Evolutionary conservation across 2,329 filamentous ascomycete genomes (phyloP).

Genomic region (Alternaria brassicicola): DNA sequence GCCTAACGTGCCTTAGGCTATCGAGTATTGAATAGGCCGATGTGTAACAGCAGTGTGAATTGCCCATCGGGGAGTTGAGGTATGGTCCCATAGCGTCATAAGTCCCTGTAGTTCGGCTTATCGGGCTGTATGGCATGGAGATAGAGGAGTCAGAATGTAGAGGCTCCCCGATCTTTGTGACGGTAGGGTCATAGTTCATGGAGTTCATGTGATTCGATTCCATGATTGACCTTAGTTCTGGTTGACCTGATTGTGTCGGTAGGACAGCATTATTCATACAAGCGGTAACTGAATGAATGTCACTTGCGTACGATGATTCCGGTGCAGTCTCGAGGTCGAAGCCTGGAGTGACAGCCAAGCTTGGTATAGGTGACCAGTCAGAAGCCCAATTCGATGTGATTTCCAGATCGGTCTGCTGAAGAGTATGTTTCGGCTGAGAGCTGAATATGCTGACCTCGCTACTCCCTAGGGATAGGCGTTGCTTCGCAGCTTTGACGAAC

Average conservation of each 20-base stretch:
- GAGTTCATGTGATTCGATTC: slow-evolving; percentile 34
- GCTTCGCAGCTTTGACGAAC: slow-evolving; percentile 38
- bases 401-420: slow-evolving; percentile 25
- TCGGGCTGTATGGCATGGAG: slow-evolving; percentile 30
- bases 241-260: slow-evolving; percentile 13
- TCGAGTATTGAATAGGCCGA: slow-evolving; percentile 41
- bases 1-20: slow-evolving; percentile 32
- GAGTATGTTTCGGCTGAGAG: slow-evolving; percentile 29
- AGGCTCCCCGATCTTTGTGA: slow-evolving; percentile 1
- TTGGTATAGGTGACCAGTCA: slow-evolving; percentile 36
- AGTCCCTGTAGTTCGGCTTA: slow-evolving; percentile 10
- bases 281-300: slow-evolving; percentile 27
- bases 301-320: slow-evolving; percentile 34
- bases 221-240: slow-evolving; percentile 25
- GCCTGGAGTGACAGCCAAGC: slow-evolving; percentile 33
- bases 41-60: slow-evolving; percentile 38
- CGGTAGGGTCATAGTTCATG: slow-evolving; percentile 28
- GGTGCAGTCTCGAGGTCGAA: slow-evolving; percentile 40
- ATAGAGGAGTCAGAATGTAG: slow-evolving; percentile 7
- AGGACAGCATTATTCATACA: slow-evolving; percentile 34
- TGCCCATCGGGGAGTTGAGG: slow-evolving; percentile 27
- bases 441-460: slow-evolving; percentile 40
- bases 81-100: slow-evolving; percentile 18
- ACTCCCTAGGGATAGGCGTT: slow-evolving; percentile 38
- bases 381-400: slow-evolving; percentile 27